Evolutionary conservation across 345 rosid species (phyloP).

Genomic region (Pseudoturritis turrita): DNA sequence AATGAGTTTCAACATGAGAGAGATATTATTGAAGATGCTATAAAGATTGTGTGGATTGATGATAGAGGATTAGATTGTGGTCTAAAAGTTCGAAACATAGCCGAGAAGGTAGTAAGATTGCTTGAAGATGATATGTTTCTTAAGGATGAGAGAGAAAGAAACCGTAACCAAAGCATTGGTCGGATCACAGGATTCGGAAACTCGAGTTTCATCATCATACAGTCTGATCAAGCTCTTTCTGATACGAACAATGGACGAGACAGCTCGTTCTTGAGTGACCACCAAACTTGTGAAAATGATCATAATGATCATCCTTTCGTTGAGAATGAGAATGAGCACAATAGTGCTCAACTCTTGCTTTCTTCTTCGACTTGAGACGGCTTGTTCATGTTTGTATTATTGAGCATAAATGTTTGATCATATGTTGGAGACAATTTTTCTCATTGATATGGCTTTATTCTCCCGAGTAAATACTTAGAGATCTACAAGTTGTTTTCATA

Average conservation of each 20-base stretch:
- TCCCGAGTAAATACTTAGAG: background rate
- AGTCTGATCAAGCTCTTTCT: too few species aligned
- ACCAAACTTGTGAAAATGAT: slow-evolving; percentile 8
- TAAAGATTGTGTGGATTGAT: slow-evolving; percentile 43
- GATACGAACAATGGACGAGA: background rate
- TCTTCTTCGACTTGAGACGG: slow-evolving; percentile 21
- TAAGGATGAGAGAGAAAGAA: slow-evolving; percentile 48
- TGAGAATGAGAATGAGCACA: slow-evolving; percentile 1
- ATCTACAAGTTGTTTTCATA: background rate
- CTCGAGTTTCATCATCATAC: slow-evolving; percentile 36
- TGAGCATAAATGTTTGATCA: background rate
- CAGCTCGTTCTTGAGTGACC: background rate
- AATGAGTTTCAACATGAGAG: slow-evolving; percentile 59
- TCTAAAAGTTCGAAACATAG: slow-evolving; percentile 38
- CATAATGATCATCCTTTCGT: slow-evolving; percentile 43
- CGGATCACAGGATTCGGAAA: slow-evolving; percentile 63
- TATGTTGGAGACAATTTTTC: background rate
- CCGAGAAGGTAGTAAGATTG: slow-evolving; percentile 42
- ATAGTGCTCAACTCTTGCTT: slow-evolving; percentile 32
- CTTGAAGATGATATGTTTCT: slow-evolving; percentile 43
- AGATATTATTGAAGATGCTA: slow-evolving; percentile 35
- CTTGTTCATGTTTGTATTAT: background rate
- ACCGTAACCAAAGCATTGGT: slow-evolving; percentile 44
- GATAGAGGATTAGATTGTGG: slow-evolving; percentile 79
- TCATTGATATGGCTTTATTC: background rate